Percentiles rank a stretch among this genome's conserved stretches.
phyloP scores from a whole-genome alignment of 2,329 filamentous ascomycete genomes.

The Colletotrichum eremochloae region DNA sequence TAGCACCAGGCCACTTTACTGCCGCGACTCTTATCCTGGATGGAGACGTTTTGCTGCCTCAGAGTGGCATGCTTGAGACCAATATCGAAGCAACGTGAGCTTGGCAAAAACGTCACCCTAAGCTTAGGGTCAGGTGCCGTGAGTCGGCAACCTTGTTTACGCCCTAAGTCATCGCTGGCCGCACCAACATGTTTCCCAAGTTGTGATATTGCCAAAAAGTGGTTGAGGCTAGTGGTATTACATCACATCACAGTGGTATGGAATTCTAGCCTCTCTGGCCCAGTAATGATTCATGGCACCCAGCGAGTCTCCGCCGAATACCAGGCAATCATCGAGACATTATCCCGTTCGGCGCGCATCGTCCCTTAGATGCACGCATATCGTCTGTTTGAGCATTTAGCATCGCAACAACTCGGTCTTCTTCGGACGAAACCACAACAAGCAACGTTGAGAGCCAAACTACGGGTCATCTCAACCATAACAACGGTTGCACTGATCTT shows the following conservation, averaged over 20 bases:
- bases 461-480: not conserved
- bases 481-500: not conserved
- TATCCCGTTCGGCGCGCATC: not conserved
- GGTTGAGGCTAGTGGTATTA: not conserved
- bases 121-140: not conserved
- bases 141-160: not conserved
- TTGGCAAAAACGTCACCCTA: conserved; percentile 4
- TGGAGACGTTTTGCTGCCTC: not conserved
- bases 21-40: not conserved
- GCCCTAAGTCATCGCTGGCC: conserved; percentile 6
- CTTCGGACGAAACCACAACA: conserved; percentile 24
- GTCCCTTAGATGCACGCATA: conserved; percentile 3
- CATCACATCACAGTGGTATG: not conserved
- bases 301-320: not conserved
- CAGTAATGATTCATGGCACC: not conserved
- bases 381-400: conserved; percentile 2
- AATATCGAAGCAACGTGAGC: not conserved
- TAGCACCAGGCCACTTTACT: not conserved
- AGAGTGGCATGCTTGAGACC: not conserved
- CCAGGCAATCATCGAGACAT: conserved; percentile 18
- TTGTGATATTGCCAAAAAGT: conserved; percentile 1
- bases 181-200: not conserved
- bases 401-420: not conserved
- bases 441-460: conserved; percentile 9
- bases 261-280: not conserved